These are phyloP conservation scores for Pichia manshurica DNA, from an alignment of 805 yeast genomes.

Conservation along the genomic window DNA sequence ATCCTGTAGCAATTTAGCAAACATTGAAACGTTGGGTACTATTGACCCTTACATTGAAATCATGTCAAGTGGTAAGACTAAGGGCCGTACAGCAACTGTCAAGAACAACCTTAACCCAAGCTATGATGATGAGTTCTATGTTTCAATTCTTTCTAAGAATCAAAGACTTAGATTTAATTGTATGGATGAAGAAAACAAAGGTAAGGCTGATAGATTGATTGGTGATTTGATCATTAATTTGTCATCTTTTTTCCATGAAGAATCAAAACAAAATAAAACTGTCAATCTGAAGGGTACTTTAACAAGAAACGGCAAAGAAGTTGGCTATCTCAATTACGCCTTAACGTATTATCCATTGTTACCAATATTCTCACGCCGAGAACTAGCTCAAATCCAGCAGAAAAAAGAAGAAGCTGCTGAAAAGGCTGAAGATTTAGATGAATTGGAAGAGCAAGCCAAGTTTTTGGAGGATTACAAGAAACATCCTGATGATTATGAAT, in stretches of 20 bases:
- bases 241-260: constrained; percentile 9
- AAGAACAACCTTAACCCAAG: constrained; percentile 50
- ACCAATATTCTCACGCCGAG: constrained; percentile 57
- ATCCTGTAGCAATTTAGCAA: constrained; percentile 44
- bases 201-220: constrained; percentile 52
- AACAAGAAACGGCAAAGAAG: constrained; percentile 17
- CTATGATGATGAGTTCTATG: constrained; percentile 53
- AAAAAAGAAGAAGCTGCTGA: constrained; percentile 35
- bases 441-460: constrained; percentile 41
- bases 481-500: constrained; percentile 58
- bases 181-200: constrained; percentile 61
- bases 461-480: constrained; percentile 48
- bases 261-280: constrained; percentile 13
- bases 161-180: constrained; percentile 55
- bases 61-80: constrained; percentile 50
- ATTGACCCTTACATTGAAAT: constrained; percentile 72
- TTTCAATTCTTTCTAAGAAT: constrained; percentile 56
- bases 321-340: constrained; percentile 49
- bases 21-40: constrained; percentile 62
- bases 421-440: constrained; percentile 35
- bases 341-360: constrained; percentile 61
- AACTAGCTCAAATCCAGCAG: constrained; percentile 42
- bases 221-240: constrained; percentile 47
- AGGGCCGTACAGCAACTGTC: constrained; percentile 49
- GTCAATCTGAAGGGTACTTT: constrained; percentile 10